Base-by-base conservation (phyloP, 495 filamentous ascomycete species). In the Xylaria castorea region DNA sequence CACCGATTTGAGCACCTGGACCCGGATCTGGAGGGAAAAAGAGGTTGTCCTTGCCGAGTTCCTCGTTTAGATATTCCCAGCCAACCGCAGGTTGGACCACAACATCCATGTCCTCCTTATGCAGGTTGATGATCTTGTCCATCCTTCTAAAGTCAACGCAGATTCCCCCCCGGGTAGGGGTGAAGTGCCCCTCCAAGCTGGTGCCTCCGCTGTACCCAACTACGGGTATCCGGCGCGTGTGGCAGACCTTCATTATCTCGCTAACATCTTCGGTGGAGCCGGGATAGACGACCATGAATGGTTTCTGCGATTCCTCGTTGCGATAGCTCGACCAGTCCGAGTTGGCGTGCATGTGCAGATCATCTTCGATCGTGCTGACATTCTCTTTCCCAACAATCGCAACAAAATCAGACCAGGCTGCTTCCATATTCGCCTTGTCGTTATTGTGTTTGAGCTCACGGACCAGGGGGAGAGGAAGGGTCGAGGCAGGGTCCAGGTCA, bases 401-500 rank as follows among this genome's bases (percentile, higher is more conserved):
- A 51, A 91, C 90, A 77, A 98, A 95, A 80, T 99, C 96, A 6
- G 91, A 85, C 96, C 97, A 99, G 4, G 95, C 93, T 11, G 97
- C 94, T 83, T 98, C 91, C 50, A 98, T 88, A 76, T 95, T 96
- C 22, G 89, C 85, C 64, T 87, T 88, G 40, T 90, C 87, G 61
- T 89, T 86, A 76, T 97, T 89, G 78, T 97, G 93, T 71, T 84
- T 82, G 0, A 92, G 92, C 0, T 89, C 81, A 6, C 81, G 84
- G 30, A 90, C 82, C 34, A 87, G 84, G 51, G 80, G 79, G 25
- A 98, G 89, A 6, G 92, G 87, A 1, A 88, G 82, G n/a, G 94
- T 97, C 18, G 97, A 97, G 11, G 87, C 80, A 9, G 87, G 85
- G 5, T 92, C 87, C 4, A 87, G 83, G n/a, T 86, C 82, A 11